Conservation (phyloP, 371 early-diverging fungal genomes). For the Choanephora cucurbitarum region DNA sequence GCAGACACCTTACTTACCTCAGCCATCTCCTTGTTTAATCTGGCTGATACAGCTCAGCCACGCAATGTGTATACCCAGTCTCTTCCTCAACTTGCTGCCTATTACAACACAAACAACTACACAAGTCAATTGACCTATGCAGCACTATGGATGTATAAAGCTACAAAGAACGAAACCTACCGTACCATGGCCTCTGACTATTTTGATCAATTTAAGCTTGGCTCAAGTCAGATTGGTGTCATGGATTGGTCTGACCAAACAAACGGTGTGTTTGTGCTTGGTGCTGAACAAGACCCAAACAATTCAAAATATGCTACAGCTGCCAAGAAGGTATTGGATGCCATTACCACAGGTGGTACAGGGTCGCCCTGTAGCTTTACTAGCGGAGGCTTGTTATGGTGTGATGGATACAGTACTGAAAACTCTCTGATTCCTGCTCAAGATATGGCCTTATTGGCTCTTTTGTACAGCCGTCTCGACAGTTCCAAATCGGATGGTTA, state of each 20-base stretch:
- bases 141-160: conserved; percentile 64
- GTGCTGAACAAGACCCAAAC: conserved; percentile 45
- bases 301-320: conserved; percentile 42
- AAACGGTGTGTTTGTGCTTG: conserved; percentile 53
- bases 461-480: conserved; percentile 37
- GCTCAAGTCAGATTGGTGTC: conserved; percentile 11
- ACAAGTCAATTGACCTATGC: conserved; percentile 61
- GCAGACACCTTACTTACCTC: conserved; percentile 29
- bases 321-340: conserved; percentile 39
- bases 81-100: conserved; percentile 38
- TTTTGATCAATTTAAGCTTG: conserved; percentile 39
- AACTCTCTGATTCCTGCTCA: conserved; percentile 55
- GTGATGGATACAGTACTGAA: conserved; percentile 46
- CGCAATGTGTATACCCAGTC: conserved; percentile 54
- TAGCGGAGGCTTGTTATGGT: conserved; percentile 59
- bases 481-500: conserved; percentile 35
- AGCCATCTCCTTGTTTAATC: conserved; percentile 48
- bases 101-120: conserved; percentile 49
- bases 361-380: conserved; percentile 50
- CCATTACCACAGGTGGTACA: conserved; percentile 25
- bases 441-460: conserved; percentile 45
- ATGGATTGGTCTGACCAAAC: conserved; percentile 62
- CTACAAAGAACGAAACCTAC: conserved; percentile 50
- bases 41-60: conserved; percentile 56
- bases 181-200: conserved; percentile 52